Evolutionary conservation across 305 asterid genomes (phyloP).

Genomic region (Solanum hybrid): DNA sequence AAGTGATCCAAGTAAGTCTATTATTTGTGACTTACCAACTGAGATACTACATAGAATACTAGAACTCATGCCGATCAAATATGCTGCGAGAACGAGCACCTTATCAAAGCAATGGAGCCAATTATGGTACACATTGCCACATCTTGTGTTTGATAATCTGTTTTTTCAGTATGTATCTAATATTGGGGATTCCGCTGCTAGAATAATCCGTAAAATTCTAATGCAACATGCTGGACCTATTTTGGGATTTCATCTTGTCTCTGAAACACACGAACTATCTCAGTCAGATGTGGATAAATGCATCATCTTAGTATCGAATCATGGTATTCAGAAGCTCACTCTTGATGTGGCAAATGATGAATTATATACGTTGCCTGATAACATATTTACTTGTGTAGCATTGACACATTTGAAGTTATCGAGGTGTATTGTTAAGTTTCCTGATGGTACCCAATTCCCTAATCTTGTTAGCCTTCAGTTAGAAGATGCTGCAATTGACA

Average conservation of each 20-base stretch:
- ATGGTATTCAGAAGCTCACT: neutral
- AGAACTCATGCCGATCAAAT: neutral
- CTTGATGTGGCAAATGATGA: neutral
- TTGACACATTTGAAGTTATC: neutral
- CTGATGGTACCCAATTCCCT: neutral
- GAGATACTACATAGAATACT: neutral
- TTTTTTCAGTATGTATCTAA: neutral
- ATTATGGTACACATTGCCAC: neutral
- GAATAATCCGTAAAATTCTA: neutral
- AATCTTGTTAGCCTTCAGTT: neutral
- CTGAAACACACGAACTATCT: neutral
- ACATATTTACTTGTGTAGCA: neutral
- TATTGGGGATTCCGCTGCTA: neutral
- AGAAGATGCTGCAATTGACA: neutral
- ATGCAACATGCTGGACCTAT: neutral
- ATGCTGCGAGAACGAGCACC: neutral
- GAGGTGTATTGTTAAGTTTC: neutral
- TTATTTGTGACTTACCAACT: neutral
- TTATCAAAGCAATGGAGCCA: neutral
- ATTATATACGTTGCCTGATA: neutral
- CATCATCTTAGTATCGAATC: neutral
- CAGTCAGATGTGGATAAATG: neutral
- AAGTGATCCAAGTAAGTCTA: neutral
- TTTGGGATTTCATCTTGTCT: neutral
- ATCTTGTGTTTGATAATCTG: neutral